phyloP scores from a whole-genome alignment of 495 filamentous ascomycete species.

The Bathelium albidoporum region DNA sequence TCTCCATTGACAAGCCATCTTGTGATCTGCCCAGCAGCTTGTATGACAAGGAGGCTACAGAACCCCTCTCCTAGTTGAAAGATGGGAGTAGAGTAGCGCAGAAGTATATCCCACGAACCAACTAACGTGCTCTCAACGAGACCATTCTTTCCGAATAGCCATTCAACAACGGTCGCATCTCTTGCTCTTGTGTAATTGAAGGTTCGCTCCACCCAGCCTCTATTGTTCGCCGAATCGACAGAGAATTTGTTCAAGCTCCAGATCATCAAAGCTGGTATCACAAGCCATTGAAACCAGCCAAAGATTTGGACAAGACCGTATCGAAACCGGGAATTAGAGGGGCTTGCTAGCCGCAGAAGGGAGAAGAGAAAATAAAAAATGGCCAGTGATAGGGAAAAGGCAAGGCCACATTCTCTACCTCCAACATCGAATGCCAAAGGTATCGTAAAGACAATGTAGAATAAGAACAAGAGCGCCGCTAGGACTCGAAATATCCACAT shows the following conservation, averaged over 20 bases:
- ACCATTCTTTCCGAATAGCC: constrained; percentile 75
- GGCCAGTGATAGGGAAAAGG: constrained; percentile 78
- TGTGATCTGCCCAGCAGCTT: constrained; percentile 89
- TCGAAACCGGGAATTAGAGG: constrained; percentile 65
- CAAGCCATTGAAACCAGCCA: constrained; percentile 65
- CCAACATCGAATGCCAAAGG: constrained; percentile 96
- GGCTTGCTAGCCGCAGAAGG: constrained; percentile 65
- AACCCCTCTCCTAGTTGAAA: constrained; percentile 95
- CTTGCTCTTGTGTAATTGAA: constrained; percentile 58
- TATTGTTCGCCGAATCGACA: constrained; percentile 62
- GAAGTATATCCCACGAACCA: constrained; percentile 77
- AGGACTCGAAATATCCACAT: constrained; percentile 23
- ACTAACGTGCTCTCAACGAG: constrained; percentile 67
- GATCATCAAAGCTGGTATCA: constrained; percentile 77
- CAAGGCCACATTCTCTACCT: constrained; percentile 83
- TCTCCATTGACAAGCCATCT: constrained; percentile 87
- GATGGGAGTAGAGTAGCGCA: constrained; percentile 87
- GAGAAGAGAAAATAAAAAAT: constrained; percentile 86
- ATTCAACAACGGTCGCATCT: constrained; percentile 57
- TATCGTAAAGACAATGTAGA: constrained; percentile 82
- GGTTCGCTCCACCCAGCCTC: constrained; percentile 70
- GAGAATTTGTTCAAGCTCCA: constrained; percentile 92
- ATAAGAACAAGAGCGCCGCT: constrained; percentile 58
- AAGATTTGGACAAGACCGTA: constrained; percentile 53
- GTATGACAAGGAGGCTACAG: constrained; percentile 90